Percentiles rank a stretch among this genome's conserved stretches.
These are phyloP conservation scores for Wickerhamiella sergipiensis DNA, from an alignment of 805 yeast species.

Conservation along the genomic window DNA sequence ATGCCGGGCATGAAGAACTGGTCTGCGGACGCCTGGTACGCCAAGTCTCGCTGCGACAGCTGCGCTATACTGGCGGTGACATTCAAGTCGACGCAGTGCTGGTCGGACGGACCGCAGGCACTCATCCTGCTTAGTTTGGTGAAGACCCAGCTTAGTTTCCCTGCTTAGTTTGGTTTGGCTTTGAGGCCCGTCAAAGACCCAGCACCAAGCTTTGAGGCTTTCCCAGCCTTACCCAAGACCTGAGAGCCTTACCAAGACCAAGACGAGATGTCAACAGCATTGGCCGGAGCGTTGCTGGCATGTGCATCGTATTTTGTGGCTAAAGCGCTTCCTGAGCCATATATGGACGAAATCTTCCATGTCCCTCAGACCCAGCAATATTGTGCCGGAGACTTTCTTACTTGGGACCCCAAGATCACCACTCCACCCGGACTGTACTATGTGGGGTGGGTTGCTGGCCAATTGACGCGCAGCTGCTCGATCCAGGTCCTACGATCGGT, in stretches of 20 bases:
- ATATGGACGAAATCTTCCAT: constrained; percentile 71
- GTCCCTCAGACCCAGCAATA: constrained; percentile 63
- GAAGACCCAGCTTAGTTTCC: no score
- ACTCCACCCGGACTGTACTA: constrained; percentile 90
- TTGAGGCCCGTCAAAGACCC: no score
- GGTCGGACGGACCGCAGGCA: constrained; percentile 9
- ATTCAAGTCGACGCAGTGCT: constrained; percentile 16
- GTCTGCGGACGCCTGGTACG: constrained; percentile 23
- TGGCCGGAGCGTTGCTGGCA: background rate
- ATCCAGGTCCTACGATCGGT: constrained; percentile 35
- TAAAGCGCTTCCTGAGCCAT: constrained; percentile 17
- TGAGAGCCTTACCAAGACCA: no score
- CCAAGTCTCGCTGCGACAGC: constrained; percentile 25
- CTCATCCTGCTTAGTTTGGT: background rate
- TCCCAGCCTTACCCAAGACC: no score
- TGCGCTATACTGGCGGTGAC: constrained; percentile 13
- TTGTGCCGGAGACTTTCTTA: constrained; percentile 42
- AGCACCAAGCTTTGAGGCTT: no score
- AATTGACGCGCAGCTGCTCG: constrained; percentile 4
- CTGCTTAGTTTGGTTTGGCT: no score
- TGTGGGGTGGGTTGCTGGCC: constrained; percentile 15
- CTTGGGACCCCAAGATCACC: constrained; percentile 83
- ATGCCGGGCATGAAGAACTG: constrained; percentile 24
- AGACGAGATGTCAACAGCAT: background rate
- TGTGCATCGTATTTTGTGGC: background rate